These are phyloP conservation scores for Epichloe aotearoae DNA, from an alignment of 2,329 filamentous ascomycete species.

Conservation along the genomic window DNA sequence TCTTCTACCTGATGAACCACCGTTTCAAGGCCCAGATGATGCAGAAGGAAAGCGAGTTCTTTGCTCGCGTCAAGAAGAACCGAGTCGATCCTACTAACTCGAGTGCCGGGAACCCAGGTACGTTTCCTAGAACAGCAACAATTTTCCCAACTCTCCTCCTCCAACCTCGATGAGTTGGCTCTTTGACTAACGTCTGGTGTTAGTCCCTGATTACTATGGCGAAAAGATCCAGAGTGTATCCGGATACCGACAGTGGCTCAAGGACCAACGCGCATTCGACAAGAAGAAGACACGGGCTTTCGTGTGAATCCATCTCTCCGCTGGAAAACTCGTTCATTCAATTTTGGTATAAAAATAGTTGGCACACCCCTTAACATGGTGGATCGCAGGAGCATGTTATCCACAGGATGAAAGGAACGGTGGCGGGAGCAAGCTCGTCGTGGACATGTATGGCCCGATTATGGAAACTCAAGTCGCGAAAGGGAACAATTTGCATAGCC, in stretches of 20 bases:
- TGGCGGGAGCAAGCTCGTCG: neutral
- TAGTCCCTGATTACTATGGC: conserved; percentile 91
- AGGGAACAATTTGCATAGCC: neutral
- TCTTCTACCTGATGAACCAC: conserved; percentile 67
- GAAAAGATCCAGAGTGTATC: conserved; percentile 93
- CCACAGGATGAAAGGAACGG: neutral
- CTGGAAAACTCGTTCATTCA: neutral
- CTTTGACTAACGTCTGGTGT: conserved; percentile 9
- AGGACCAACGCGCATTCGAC: conserved; percentile 94
- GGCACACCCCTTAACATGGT: neutral
- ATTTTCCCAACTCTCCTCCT: neutral
- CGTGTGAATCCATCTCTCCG: conserved; percentile 26
- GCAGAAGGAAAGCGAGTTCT: conserved; percentile 89
- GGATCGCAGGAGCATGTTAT: neutral
- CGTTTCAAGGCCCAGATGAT: conserved; percentile 60
- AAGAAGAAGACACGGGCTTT: conserved; percentile 72
- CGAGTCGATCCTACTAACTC: conserved; percentile 83
- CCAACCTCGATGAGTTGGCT: neutral
- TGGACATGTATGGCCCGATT: neutral
- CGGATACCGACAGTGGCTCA: conserved; percentile 89
- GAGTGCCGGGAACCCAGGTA: conserved; percentile 73
- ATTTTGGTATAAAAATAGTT: neutral
- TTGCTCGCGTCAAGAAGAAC: conserved; percentile 78
- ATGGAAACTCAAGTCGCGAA: neutral
- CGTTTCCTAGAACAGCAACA: conserved; percentile 6